Conservation (phyloP, 768 basidiomycete genomes). For the Tylopilus balloui region DNA sequence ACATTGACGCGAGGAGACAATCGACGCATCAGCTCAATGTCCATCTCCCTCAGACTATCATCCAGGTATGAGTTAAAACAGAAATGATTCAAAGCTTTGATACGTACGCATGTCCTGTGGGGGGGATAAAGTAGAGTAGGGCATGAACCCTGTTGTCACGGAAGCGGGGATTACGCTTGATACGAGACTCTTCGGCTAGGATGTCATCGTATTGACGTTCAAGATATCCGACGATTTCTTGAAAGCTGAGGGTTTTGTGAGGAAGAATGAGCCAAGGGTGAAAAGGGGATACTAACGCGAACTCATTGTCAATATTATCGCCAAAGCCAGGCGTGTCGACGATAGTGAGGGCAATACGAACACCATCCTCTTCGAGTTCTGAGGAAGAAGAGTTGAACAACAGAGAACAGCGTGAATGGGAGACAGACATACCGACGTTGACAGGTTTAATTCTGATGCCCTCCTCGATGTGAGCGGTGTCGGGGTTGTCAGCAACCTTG, state of each 20-base stretch:
- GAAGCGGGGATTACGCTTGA: slow-evolving; percentile 99
- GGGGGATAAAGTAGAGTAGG: slow-evolving; percentile 95
- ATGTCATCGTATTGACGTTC: slow-evolving; percentile 99
- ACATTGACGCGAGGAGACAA: slow-evolving; percentile 98
- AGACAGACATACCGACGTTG: slow-evolving; percentile 65
- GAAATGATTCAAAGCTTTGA: neutral
- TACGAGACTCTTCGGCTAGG: slow-evolving; percentile 95
- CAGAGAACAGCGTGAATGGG: neutral
- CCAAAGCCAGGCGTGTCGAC: slow-evolving; percentile 99
- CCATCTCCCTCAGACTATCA: slow-evolving; percentile 89
- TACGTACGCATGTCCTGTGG: slow-evolving; percentile 93
- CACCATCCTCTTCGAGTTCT: slow-evolving; percentile 99
- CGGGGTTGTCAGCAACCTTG: slow-evolving; percentile 80
- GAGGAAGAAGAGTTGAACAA: slow-evolving; percentile 6
- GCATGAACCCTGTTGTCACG: slow-evolving; percentile 97
- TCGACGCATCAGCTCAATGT: slow-evolving; percentile 98
- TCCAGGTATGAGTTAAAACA: neutral
- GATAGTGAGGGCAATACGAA: slow-evolving; percentile 95
- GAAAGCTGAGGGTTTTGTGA: slow-evolving; percentile 57
- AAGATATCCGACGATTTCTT: slow-evolving; percentile 93
- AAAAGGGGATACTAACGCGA: slow-evolving; percentile 62
- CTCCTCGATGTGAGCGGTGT: slow-evolving; percentile 89
- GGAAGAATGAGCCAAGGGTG: slow-evolving; percentile 3
- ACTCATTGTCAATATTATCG: slow-evolving; percentile 98
- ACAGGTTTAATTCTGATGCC: slow-evolving; percentile 92